phyloP scores from a whole-genome alignment of 2,329 filamentous ascomycete genomes.

The Colletotrichum camelliae region DNA sequence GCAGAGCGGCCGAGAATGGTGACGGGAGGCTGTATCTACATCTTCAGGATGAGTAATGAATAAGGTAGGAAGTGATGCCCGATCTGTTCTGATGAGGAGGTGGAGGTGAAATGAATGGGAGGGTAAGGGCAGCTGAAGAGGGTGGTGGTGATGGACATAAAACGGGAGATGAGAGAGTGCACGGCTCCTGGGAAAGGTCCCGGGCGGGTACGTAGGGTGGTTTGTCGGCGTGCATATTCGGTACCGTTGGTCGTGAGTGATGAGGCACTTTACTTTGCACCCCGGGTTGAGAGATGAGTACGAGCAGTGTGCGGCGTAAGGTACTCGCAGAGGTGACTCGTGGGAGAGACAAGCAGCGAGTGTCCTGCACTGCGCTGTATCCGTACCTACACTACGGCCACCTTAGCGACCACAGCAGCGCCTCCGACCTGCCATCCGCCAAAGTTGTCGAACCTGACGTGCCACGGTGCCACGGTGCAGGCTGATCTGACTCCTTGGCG shows the following conservation, averaged over 20 bases:
- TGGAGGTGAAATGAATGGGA: background rate
- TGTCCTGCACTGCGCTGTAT: background rate
- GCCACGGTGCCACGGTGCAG: slow-evolving; percentile 10
- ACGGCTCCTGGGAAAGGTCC: background rate
- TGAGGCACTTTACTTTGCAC: background rate
- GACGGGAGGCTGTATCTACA: background rate
- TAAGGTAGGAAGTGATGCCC: background rate
- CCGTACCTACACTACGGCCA: background rate
- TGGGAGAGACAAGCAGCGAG: background rate
- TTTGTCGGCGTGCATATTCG: background rate
- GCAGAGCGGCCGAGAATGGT: background rate
- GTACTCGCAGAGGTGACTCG: background rate
- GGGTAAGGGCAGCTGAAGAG: background rate
- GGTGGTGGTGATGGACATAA: background rate
- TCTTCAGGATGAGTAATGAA: background rate
- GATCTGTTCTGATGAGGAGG: background rate
- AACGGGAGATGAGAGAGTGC: background rate
- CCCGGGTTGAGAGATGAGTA: background rate
- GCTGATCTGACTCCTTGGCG: slow-evolving; percentile 21
- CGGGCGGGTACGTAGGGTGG: background rate
- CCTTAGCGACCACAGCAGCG: background rate
- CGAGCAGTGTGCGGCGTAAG: background rate
- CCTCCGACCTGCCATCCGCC: slow-evolving; percentile 11
- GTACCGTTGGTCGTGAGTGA: background rate
- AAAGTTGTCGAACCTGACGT: slow-evolving; percentile 14